Percentiles rank a stretch among this genome's conserved stretches.
Evolutionary conservation across 1,284 basidiomycete species (phyloP).

Genomic region (Puccinia coronata): DNA sequence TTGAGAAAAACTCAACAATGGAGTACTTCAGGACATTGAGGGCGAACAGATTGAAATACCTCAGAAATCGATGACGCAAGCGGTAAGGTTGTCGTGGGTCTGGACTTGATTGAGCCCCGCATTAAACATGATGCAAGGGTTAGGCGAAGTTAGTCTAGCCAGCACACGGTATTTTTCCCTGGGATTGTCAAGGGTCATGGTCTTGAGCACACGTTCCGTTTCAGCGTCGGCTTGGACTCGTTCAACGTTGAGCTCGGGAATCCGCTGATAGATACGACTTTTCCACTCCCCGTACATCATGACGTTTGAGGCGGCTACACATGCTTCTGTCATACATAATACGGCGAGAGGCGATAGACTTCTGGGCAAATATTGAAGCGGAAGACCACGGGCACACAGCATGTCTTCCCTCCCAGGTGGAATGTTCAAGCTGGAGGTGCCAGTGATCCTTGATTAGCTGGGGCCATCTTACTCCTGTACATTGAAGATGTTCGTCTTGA

Average conservation of each 20-base stretch:
- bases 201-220: constrained; percentile 73
- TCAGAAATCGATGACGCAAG: constrained; percentile 86
- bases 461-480: too few relatives aligned
- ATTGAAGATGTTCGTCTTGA: too few relatives aligned
- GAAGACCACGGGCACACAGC: too few relatives aligned
- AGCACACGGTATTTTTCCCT: constrained; percentile 81
- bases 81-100: constrained; percentile 92
- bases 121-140: constrained; percentile 86
- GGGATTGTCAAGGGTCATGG: constrained; percentile 72
- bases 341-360: too few relatives aligned
- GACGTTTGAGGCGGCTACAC: constrained; percentile 82
- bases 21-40: constrained; percentile 90
- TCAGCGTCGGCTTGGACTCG: constrained; percentile 64
- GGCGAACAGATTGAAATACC: constrained; percentile 85
- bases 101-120: constrained; percentile 91
- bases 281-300: constrained; percentile 95
- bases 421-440: too few relatives aligned
- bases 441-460: too few relatives aligned
- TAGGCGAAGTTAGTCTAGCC: constrained; percentile 88
- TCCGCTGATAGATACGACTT: constrained; percentile 63
- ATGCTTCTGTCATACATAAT: constrained; percentile 77
- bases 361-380: too few relatives aligned
- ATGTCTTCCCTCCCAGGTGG: too few relatives aligned
- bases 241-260: constrained; percentile 59
- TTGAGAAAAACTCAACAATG: constrained; percentile 77